Evolutionary conservation across 805 yeast genomes (phyloP).

Genomic region (Kuraishia molischiana): DNA sequence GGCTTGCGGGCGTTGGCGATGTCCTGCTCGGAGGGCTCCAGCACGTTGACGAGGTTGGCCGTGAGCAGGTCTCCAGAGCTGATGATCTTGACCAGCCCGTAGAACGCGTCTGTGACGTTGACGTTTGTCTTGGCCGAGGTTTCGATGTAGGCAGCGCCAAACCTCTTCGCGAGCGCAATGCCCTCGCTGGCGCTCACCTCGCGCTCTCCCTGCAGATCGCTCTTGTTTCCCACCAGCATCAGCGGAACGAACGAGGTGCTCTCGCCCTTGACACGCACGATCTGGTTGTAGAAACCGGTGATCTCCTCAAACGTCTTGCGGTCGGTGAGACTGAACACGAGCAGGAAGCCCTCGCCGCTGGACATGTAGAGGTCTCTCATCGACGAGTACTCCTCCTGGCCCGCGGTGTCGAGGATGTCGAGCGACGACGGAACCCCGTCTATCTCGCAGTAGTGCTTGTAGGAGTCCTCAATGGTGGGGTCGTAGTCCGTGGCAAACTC

Average conservation of each 20-base stretch:
- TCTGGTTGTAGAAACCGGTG: slow-evolving; percentile 48
- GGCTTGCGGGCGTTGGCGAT: background rate
- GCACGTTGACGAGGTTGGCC: slow-evolving; percentile 11
- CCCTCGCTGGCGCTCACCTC: slow-evolving; percentile 57
- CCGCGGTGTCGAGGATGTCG: slow-evolving; percentile 96
- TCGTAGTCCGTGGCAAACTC: slow-evolving; percentile 97
- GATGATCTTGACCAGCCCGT: slow-evolving; percentile 23
- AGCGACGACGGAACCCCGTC: slow-evolving; percentile 69
- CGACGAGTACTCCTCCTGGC: slow-evolving; percentile 94
- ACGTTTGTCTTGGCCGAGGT: slow-evolving; percentile 88
- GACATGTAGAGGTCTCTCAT: slow-evolving; percentile 93
- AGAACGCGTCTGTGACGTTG: slow-evolving; percentile 47
- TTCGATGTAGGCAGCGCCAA: slow-evolving; percentile 73
- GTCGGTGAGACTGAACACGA: slow-evolving; percentile 85
- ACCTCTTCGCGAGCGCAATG: slow-evolving; percentile 47
- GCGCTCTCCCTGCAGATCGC: slow-evolving; percentile 59
- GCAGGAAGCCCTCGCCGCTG: slow-evolving; percentile 87
- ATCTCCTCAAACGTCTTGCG: slow-evolving; percentile 80
- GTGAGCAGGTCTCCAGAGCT: slow-evolving; percentile 13
- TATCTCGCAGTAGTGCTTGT: slow-evolving; percentile 78
- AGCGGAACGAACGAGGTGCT: slow-evolving; percentile 59
- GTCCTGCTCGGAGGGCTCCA: background rate
- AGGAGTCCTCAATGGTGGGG: slow-evolving; percentile 93
- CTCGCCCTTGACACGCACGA: slow-evolving; percentile 39
- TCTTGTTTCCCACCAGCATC: slow-evolving; percentile 67